Percentiles rank a stretch among this genome's conserved stretches.
These are phyloP conservation scores for Cryptosporidium bovis DNA, from an alignment of 169 alveolate species.

Conservation along the genomic window DNA sequence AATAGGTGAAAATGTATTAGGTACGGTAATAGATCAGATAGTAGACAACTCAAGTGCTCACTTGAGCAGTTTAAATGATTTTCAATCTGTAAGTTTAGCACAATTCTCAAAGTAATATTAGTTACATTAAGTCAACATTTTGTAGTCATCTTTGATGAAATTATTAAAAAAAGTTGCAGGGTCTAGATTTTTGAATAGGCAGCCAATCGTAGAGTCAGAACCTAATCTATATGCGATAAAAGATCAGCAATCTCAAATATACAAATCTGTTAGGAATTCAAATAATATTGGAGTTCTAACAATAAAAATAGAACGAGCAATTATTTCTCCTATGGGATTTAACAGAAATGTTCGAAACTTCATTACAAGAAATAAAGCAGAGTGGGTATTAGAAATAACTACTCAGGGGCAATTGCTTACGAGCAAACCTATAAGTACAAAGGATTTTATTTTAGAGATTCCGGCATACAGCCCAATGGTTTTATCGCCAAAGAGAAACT, in stretches of 20 bases:
- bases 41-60: slow-evolving; percentile 71
- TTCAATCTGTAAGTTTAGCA: slow-evolving; percentile 70
- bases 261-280: slow-evolving; percentile 7
- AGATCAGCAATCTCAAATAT: slow-evolving; percentile 13
- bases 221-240: slow-evolving; percentile 38
- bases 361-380: slow-evolving; percentile 42
- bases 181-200: slow-evolving; percentile 55
- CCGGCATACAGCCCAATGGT: slow-evolving; percentile 39
- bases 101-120: not conserved
- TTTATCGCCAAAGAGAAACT: slow-evolving; percentile 16
- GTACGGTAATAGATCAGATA: slow-evolving; percentile 65
- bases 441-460: slow-evolving; percentile 47
- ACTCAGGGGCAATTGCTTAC: slow-evolving; percentile 55
- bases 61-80: slow-evolving; percentile 60
- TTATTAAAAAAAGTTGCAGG: slow-evolving; percentile 68
- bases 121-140: not conserved
- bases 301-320: slow-evolving; percentile 32
- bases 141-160: slow-evolving; percentile 62
- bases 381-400: slow-evolving; percentile 69
- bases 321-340: slow-evolving; percentile 72
- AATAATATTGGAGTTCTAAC: slow-evolving; percentile 41
- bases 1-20: slow-evolving; percentile 69
- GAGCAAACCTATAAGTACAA: slow-evolving; percentile 44
- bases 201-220: slow-evolving; percentile 58
- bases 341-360: slow-evolving; percentile 33